These are phyloP conservation scores for Heliamphora pulchella DNA, from an alignment of 179 eudicot species.

Conservation along the genomic window DNA sequence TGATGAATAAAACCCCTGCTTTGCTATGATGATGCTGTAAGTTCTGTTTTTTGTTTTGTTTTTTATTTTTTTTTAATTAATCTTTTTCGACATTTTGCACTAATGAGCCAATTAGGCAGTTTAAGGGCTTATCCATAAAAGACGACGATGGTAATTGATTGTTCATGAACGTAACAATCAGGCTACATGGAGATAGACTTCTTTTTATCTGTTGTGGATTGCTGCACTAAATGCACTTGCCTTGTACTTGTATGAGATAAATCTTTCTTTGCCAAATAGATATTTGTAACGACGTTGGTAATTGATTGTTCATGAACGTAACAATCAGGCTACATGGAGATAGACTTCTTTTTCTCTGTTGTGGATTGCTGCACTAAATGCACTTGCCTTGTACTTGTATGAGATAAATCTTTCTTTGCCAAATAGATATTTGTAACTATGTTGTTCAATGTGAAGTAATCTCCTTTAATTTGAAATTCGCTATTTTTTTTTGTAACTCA, in stretches of 20 bases:
- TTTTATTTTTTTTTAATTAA: not conserved
- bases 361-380: not conserved
- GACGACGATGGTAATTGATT: not conserved
- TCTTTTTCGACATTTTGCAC: no score
- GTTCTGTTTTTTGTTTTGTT: constrained; percentile 26
- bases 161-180: not conserved
- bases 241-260: not conserved
- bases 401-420: not conserved
- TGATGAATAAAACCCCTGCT: constrained; percentile 77
- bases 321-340: not conserved
- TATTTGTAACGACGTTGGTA: not conserved
- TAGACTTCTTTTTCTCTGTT: not conserved
- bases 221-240: not conserved
- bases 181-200: not conserved
- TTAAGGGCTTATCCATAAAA: not conserved
- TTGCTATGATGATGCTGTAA: constrained; percentile 69
- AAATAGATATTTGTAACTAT: not conserved
- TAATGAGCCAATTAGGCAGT: not conserved
- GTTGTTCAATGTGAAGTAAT: not conserved
- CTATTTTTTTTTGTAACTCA: not conserved
- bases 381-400: not conserved
- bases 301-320: not conserved
- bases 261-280: not conserved
- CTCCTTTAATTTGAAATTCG: not conserved
- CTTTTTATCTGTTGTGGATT: not conserved